These are phyloP conservation scores for Syzygium oleosum DNA, from an alignment of 345 rosid genomes.

Conservation along the genomic window DNA sequence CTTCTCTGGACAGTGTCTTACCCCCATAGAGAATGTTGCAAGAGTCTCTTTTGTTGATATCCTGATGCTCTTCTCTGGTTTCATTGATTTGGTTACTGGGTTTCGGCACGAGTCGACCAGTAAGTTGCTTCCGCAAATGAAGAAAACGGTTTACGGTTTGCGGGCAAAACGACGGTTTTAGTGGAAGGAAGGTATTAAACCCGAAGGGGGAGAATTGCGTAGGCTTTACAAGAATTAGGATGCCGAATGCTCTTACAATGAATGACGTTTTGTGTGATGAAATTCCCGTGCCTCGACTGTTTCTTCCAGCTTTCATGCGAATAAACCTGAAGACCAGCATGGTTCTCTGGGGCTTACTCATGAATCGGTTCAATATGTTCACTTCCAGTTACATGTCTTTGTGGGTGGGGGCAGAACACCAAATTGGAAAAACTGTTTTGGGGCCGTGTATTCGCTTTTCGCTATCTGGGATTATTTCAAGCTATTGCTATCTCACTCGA, in stretches of 20 bases:
- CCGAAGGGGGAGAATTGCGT: neutral
- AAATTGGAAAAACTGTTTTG: neutral
- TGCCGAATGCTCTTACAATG: neutral
- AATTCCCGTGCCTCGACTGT: neutral
- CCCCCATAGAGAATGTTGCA: neutral
- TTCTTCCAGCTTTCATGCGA: neutral
- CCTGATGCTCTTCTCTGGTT: neutral
- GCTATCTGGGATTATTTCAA: neutral
- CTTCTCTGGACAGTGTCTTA: neutral
- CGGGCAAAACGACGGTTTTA: neutral
- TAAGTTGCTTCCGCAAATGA: neutral
- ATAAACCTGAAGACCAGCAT: neutral
- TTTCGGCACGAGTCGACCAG: neutral
- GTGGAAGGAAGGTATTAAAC: neutral
- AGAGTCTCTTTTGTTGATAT: neutral
- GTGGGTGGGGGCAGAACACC: neutral
- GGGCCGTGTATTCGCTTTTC: neutral
- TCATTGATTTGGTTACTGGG: neutral
- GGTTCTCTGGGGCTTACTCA: neutral
- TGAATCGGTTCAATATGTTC: neutral
- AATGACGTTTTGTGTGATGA: neutral
- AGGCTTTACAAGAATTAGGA: neutral
- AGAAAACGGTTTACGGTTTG: neutral
- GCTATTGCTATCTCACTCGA: neutral
- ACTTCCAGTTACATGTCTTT: neutral